Percentiles rank a stretch among this genome's conserved stretches.
Evolutionary conservation across 805 yeast genomes (phyloP).

Genomic region (Candida coleopterorum): DNA sequence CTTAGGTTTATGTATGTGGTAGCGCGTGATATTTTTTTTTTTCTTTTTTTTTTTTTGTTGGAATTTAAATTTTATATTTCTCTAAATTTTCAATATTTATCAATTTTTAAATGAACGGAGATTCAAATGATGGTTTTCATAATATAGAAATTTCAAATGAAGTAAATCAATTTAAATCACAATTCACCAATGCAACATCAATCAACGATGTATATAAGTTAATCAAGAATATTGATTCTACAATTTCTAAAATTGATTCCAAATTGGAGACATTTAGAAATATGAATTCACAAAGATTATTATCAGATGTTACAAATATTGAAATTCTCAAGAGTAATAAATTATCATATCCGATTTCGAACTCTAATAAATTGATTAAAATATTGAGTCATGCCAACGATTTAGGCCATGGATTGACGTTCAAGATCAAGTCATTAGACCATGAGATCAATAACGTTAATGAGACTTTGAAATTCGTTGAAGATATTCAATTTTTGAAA

Average conservation of each 20-base stretch:
- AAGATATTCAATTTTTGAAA: slow-evolving; percentile 61
- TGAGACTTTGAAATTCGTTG: slow-evolving; percentile 59
- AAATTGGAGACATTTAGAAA: slow-evolving; percentile 22
- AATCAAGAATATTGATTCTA: slow-evolving; percentile 23
- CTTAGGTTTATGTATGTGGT: too few species aligned
- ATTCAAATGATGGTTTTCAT: not conserved
- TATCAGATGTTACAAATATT: slow-evolving; percentile 39
- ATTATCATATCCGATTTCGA: slow-evolving; percentile 54
- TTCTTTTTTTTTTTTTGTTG: too few species aligned
- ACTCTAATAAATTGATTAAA: slow-evolving; percentile 51
- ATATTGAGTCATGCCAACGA: slow-evolving; percentile 58
- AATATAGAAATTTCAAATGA: not conserved
- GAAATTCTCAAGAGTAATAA: slow-evolving; percentile 63
- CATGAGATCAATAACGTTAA: slow-evolving; percentile 62
- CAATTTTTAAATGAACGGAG: not conserved
- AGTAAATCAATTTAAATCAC: not conserved
- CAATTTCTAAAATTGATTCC: slow-evolving; percentile 20
- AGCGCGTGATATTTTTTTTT: too few species aligned
- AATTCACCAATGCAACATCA: not conserved
- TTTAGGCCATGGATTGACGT: slow-evolving; percentile 63
- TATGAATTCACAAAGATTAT: slow-evolving; percentile 25
- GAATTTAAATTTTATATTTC: too few species aligned
- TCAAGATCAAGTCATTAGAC: slow-evolving; percentile 65
- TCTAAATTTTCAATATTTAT: too few species aligned
- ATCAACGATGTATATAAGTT: slow-evolving; percentile 26